phyloP scores from a whole-genome alignment of 805 yeast genomes.

The Saccharomycopsis selenospora region DNA sequence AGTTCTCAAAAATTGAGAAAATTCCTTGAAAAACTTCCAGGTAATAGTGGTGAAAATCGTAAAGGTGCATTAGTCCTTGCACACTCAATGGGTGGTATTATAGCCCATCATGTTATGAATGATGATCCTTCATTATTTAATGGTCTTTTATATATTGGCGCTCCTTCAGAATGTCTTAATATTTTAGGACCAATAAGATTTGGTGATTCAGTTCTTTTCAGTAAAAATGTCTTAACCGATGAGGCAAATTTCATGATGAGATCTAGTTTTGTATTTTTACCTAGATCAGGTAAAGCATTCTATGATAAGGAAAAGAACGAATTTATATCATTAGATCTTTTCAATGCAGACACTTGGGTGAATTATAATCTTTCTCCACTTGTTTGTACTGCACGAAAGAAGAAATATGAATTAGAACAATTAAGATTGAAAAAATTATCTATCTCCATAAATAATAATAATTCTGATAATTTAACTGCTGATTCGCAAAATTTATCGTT shows the following conservation, averaged over 20 bases:
- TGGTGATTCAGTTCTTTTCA: conserved; percentile 73
- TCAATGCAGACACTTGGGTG: conserved; percentile 75
- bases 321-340: conserved; percentile 61
- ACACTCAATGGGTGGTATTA: conserved; percentile 92
- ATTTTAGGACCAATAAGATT: conserved; percentile 78
- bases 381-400: conserved; percentile 36
- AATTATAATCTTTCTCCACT: conserved; percentile 69
- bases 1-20: conserved; percentile 44
- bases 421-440: not conserved
- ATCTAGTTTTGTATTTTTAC: conserved; percentile 71
- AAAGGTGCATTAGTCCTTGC: conserved; percentile 68
- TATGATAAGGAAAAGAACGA: conserved; percentile 53
- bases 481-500: too few species aligned
- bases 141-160: conserved; percentile 75
- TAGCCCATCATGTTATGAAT: conserved; percentile 75
- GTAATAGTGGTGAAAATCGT: conserved; percentile 37
- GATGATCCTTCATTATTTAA: conserved; percentile 59
- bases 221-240: conserved; percentile 66
- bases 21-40: conserved; percentile 38
- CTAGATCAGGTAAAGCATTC: conserved; percentile 68
- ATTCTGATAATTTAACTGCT: too few species aligned
- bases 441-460: not conserved
- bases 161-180: conserved; percentile 78
- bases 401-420: conserved; percentile 9
- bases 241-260: conserved; percentile 87